Conservation (phyloP, 2,329 filamentous ascomycete species). For the Colletotrichum cuscutae region DNA sequence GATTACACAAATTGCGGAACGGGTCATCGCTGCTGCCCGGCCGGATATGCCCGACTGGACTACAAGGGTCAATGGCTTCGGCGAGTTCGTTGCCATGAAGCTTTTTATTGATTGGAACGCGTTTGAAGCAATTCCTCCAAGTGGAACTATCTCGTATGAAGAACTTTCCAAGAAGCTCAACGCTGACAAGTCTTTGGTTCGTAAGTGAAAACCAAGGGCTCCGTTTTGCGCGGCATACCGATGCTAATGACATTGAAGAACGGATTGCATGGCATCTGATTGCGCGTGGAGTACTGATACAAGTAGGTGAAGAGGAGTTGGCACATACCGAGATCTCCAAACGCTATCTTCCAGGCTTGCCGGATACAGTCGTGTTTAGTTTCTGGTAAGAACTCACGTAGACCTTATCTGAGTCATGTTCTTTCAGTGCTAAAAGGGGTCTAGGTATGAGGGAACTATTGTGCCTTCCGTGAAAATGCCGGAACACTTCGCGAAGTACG, state of each 20-base stretch:
- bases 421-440: neutral
- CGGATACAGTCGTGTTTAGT: slow-evolving; percentile 30
- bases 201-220: slow-evolving; percentile 24
- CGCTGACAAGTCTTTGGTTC: slow-evolving; percentile 42
- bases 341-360: slow-evolving; percentile 22
- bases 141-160: slow-evolving; percentile 40
- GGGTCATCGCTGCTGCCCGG: slow-evolving; percentile 12
- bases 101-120: slow-evolving; percentile 46
- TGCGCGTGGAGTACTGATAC: slow-evolving; percentile 35
- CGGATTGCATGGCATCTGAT: slow-evolving; percentile 38
- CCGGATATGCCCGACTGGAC: slow-evolving; percentile 22
- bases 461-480: slow-evolving; percentile 39
- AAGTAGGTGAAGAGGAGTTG: slow-evolving; percentile 35
- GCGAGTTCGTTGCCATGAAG: slow-evolving; percentile 26
- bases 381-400: slow-evolving; percentile 4
- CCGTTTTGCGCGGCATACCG: too few species aligned
- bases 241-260: slow-evolving; percentile 15
- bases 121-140: slow-evolving; percentile 44
- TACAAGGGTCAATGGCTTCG: neutral
- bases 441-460: slow-evolving; percentile 41
- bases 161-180: slow-evolving; percentile 42
- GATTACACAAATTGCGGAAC: slow-evolving; percentile 14
- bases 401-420: too few species aligned
- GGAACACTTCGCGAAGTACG: slow-evolving; percentile 45
- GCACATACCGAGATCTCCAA: slow-evolving; percentile 39